These are phyloP conservation scores for Rhizopus sp. DNA, from an alignment of 371 early-diverging fungal genomes.

Conservation along the genomic window DNA sequence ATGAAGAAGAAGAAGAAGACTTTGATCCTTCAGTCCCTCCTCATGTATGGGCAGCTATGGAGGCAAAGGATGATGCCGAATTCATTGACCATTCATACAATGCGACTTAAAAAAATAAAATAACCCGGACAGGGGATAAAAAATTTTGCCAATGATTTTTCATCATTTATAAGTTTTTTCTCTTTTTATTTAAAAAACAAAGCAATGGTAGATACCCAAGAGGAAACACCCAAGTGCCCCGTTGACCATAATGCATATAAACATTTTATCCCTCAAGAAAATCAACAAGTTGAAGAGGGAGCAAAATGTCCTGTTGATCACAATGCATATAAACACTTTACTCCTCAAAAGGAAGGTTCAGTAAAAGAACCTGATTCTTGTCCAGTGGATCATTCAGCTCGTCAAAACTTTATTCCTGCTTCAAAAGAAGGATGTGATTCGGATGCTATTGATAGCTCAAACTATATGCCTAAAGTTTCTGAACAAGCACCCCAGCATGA, in stretches of 20 bases:
- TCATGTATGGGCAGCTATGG: conserved; percentile 24
- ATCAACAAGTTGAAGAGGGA: conserved; percentile 10
- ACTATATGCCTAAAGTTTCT: conserved; percentile 77
- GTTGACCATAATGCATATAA: conserved; percentile 17
- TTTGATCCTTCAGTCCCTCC: conserved; percentile 19
- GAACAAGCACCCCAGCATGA: conserved; percentile 61
- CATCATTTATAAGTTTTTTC: neutral
- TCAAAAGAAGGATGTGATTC: conserved; percentile 49
- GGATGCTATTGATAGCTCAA: conserved; percentile 63
- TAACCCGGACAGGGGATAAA: neutral
- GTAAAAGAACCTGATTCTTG: conserved; percentile 36
- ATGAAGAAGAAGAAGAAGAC: conserved; percentile 16
- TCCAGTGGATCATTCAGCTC: conserved; percentile 58
- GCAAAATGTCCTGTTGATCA: conserved; percentile 37
- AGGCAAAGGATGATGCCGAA: conserved; percentile 2
- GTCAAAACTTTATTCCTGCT: conserved; percentile 52
- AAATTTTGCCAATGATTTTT: neutral
- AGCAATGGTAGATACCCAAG: conserved; percentile 34
- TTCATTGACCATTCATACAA: neutral
- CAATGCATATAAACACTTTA: conserved; percentile 21
- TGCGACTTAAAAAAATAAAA: neutral
- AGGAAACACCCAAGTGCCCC: conserved; percentile 12
- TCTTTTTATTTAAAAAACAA: conserved; percentile 4
- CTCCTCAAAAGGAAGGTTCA: conserved; percentile 4
- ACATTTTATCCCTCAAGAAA: conserved; percentile 4